phyloP scores from a whole-genome alignment of 371 early-diverging fungal species.

The Mortierella sp. region DNA sequence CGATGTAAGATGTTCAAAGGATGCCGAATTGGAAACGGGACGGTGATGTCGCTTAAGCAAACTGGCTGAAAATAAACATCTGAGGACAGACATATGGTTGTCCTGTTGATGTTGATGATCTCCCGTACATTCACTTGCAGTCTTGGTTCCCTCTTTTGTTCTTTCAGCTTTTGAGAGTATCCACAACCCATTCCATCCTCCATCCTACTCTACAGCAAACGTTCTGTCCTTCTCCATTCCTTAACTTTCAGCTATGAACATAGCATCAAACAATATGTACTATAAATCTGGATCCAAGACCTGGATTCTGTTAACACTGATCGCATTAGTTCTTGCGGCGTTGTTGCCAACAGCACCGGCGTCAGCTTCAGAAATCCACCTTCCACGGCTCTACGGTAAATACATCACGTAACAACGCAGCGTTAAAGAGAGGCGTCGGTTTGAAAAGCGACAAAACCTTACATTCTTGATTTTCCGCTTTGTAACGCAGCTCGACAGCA shows the following conservation, averaged over 20 bases:
- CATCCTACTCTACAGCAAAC: no score
- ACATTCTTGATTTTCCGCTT: not conserved
- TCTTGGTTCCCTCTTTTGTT: no score
- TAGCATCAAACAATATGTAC: not conserved
- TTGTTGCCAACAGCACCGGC: slow-evolving; percentile 1
- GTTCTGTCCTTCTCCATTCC: not conserved
- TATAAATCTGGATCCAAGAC: not conserved
- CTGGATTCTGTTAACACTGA: not conserved
- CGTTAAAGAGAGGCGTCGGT: not conserved
- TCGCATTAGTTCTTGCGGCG: not conserved
- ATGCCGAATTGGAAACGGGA: slow-evolving; percentile 11
- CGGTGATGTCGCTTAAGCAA: not conserved
- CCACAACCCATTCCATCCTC: no score
- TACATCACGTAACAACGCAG: no score
- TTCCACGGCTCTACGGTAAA: slow-evolving; percentile 12
- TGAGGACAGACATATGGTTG: no score
- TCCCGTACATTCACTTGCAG: no score
- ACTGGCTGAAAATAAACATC: slow-evolving; percentile 5
- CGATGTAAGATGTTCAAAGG: not conserved
- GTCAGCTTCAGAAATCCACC: not conserved
- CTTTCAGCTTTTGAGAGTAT: no score
- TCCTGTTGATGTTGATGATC: no score
- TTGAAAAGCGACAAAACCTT: not conserved
- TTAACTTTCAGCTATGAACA: not conserved
- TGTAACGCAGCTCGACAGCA: slow-evolving; percentile 18